A percentile compares a stretch with the other conserved stretches of the same genome.
Conservation (phyloP, 2,329 filamentous ascomycete species). For the Aspergillus novofumigatus region DNA sequence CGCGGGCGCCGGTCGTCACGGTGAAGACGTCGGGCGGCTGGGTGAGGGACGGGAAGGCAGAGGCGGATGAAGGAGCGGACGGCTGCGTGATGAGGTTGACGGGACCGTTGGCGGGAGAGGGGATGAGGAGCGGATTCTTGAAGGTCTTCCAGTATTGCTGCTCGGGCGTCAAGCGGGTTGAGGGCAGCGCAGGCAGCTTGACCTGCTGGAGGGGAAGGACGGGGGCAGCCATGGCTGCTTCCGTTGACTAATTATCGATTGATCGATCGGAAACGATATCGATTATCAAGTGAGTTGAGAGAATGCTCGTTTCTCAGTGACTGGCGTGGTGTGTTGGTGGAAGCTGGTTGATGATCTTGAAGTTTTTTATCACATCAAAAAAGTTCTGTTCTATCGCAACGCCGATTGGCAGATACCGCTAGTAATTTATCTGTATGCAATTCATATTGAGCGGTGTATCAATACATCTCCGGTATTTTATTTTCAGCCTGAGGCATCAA, state of each 20-base stretch:
- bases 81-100: slow-evolving; percentile 86
- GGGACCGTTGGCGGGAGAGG: slow-evolving; percentile 83
- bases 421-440: neutral
- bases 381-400: neutral
- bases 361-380: neutral
- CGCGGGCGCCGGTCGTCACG: slow-evolving; percentile 86
- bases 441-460: neutral
- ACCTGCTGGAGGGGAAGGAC: slow-evolving; percentile 74
- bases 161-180: slow-evolving; percentile 74
- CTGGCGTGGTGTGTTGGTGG: neutral
- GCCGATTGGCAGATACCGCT: neutral
- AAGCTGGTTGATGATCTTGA: neutral
- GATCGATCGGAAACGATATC: too few relatives aligned
- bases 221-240: slow-evolving; percentile 70
- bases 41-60: slow-evolving; percentile 41
- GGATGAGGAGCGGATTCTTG: slow-evolving; percentile 83
- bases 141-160: slow-evolving; percentile 96
- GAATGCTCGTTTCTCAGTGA: neutral
- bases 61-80: slow-evolving; percentile 42
- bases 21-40: slow-evolving; percentile 64
- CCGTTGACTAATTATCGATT: neutral
- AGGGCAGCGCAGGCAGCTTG: slow-evolving; percentile 78
- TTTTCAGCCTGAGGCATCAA: neutral
- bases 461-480: neutral
- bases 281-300: too few relatives aligned